These are phyloP conservation scores for Calophaca sinica DNA, from an alignment of 306 rosid species.

Conservation along the genomic window DNA sequence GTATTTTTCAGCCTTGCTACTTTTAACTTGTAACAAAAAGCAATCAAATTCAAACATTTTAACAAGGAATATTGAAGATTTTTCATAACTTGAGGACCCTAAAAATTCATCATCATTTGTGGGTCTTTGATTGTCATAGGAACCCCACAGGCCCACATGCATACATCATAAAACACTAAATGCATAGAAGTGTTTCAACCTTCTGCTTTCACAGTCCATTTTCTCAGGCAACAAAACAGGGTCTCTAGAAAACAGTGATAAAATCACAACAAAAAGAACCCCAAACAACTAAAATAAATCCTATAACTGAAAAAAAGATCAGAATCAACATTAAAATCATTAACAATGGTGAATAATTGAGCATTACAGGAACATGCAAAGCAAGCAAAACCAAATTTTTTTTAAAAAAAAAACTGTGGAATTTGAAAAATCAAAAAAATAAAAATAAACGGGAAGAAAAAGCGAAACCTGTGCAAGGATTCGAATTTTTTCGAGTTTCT, in stretches of 20 bases:
- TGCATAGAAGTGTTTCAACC: slow-evolving; percentile 13
- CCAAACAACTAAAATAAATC: background rate
- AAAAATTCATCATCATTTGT: slow-evolving; percentile 9
- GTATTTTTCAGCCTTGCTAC: background rate
- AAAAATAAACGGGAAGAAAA: background rate
- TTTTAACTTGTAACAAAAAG: slow-evolving; percentile 11
- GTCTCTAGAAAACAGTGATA: background rate
- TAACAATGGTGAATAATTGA: background rate
- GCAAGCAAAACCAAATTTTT: background rate
- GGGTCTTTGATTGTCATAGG: background rate
- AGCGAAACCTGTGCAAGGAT: slow-evolving; percentile 72
- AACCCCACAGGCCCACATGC: slow-evolving; percentile 17
- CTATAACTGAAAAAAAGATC: background rate
- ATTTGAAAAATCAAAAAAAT: background rate
- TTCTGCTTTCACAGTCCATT: slow-evolving; percentile 7
- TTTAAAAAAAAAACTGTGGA: background rate
- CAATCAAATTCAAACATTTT: background rate
- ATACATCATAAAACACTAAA: slow-evolving; percentile 37
- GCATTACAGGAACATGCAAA: background rate
- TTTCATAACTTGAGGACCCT: slow-evolving; percentile 8
- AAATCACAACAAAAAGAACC: background rate
- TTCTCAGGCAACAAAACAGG: slow-evolving; percentile 42
- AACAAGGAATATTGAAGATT: background rate
- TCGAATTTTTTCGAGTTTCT: slow-evolving; percentile 70
- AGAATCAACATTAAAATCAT: slow-evolving; percentile 3